Base-by-base conservation (phyloP, 169 alveolate species). In the Eimeria nieschulzi region DNA sequence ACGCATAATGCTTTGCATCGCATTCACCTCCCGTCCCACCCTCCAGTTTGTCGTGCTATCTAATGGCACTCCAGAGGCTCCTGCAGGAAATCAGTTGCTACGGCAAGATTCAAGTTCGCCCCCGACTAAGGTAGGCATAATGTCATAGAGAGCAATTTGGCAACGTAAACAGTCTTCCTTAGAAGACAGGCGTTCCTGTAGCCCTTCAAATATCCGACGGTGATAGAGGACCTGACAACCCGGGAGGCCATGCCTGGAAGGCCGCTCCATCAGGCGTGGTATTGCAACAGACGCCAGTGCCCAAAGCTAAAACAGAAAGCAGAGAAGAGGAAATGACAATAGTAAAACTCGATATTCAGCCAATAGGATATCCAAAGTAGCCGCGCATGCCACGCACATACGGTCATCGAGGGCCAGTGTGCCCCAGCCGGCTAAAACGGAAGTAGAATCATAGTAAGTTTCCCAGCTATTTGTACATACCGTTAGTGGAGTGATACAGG, bases 241-340 rank as follows among this genome's bases (percentile, higher is more conserved):
- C 19, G 76, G 39, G 59, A 26, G 76, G 39, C 78, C 33, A 63
- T 63, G 51, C 78, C 78, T 53, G 25, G 46, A 73, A 64, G 71
- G 55, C 90, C 59, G 5, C 76, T 53, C 78, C 90, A 63, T 82
- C 90, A 82, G 63, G 54, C 73, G 76, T 61, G 90, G 56, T 61
- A 63, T 23, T 39, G 53, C 78, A 71, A 9, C 64, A 54, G 78
- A 55, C 90, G 21, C 59, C 51, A 82, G 64, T 39, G 56, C 9
- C 9, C 12, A 39, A 26, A 17, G 51, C 13, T 2, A n/a, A n/a
- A 61, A 51, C 33, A 68, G 23, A 6, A 10, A 73, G 59, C 51
- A 82, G 63, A 59, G 19, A 33, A 17, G 53, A 15, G 79, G 46
- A 33, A 82, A 61, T 59, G 51, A 19, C 51, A 33, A 33, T 33